These are phyloP conservation scores for Buddleja alternifolia DNA, from an alignment of 257 asterid genomes.

Conservation along the genomic window DNA sequence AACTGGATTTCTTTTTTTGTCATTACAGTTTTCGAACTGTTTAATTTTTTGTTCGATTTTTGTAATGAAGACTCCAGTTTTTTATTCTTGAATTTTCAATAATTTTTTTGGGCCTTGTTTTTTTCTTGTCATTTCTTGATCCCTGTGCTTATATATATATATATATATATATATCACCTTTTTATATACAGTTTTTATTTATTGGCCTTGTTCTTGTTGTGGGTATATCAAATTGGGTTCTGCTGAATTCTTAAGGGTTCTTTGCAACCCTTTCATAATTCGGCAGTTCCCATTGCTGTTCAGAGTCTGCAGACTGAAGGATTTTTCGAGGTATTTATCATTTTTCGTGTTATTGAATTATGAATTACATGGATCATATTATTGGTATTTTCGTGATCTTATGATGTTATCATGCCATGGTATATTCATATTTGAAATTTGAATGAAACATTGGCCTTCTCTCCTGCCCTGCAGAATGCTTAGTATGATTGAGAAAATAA, in stretches of 20 bases:
- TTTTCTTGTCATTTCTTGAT: not conserved
- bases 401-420: too few relatives aligned
- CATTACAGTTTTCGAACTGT: conserved; percentile 8
- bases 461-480: too few relatives aligned
- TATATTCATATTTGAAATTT: too few relatives aligned
- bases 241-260: conserved; percentile 47
- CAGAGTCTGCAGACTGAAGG: conserved; percentile 12
- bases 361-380: not conserved
- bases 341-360: too few relatives aligned
- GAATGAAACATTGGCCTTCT: too few relatives aligned
- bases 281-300: conserved; percentile 41
- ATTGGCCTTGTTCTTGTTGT: not conserved
- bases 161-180: conserved; percentile 1
- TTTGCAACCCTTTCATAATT: conserved; percentile 39
- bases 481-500: too few relatives aligned
- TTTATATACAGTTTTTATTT: not conserved
- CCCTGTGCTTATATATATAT: not conserved
- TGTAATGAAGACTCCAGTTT: conserved; percentile 16
- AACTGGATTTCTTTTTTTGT: conserved; percentile 3
- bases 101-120: not conserved
- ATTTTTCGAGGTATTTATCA: too few relatives aligned
- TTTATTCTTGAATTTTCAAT: conserved; percentile 9
- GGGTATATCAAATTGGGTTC: conserved; percentile 28
- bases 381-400: not conserved
- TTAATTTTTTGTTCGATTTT: conserved; percentile 15